Evolutionary conservation across 257 asterid genomes (phyloP), one percentile per base, ranked within the genome.

Genomic region (Ligustrum vulgare): DNA sequence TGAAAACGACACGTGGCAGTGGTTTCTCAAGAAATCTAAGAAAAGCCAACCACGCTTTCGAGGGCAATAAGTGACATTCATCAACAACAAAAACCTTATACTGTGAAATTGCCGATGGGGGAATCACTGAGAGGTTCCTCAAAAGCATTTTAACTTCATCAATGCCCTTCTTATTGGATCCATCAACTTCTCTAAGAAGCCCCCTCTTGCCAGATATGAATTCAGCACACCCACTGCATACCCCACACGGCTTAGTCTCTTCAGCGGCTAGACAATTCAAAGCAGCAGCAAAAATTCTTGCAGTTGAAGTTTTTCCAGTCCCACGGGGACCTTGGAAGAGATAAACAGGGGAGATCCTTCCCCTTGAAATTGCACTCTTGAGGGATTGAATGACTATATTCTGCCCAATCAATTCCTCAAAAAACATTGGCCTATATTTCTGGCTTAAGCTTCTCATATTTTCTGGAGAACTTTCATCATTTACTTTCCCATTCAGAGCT

Each of bases 311-410:
- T 79, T 95, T 95, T 54, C 99, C 99, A 2, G 96, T 93, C 60
- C 99, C 99, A 20, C 99, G 97, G 8, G 97, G 98, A 76, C 99
- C 99, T 76, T 93, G 98, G 82, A 95, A 90, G 68, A 95, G 96
- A 83, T 91, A 93, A 77, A 95, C 87, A 0, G 98, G 97, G 70
- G 96, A 88, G 75, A 91, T 88, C 75, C 93, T 82, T 73, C 91
- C 82, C 70, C 90, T 88, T 49, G 93, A 86, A 81, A 95, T 75
- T 1, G 92, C 94, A 78, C 78, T 90, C 56, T 51, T 79, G 51
- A 95, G 90, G 70, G 98, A 95, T 72, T 95, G 97, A 72, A 89
- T 88, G 31, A 90, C 96, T 71, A 90, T 83, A 75, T 87, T 89
- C 81, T 95, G 99, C 43, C 99, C 99, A 51, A 93, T 81, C 80